Evolutionary conservation across 345 rosid genomes (phyloP).

Genomic region (Pistacia integerrima): DNA sequence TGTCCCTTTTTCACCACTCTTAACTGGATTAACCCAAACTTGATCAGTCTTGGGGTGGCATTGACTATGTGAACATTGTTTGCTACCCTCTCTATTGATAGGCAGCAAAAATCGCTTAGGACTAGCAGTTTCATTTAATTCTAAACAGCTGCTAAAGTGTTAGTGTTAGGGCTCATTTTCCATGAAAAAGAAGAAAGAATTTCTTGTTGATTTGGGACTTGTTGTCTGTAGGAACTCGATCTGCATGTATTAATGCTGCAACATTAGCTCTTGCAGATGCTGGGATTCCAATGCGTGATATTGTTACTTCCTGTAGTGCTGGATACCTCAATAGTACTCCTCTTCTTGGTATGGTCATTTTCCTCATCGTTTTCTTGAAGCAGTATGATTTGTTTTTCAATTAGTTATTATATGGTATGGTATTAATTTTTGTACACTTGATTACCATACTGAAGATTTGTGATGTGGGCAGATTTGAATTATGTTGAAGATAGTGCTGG

Average conservation of each 20-base stretch:
- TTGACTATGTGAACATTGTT: background rate
- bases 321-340: constrained; percentile 90
- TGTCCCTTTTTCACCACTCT: background rate
- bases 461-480: constrained; percentile 60
- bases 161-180: background rate
- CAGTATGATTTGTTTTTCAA: background rate
- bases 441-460: background rate
- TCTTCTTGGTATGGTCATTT: constrained; percentile 59
- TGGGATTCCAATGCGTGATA: constrained; percentile 96
- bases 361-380: background rate
- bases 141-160: background rate
- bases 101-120: background rate
- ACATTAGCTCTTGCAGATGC: constrained; percentile 97
- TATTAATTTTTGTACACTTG: background rate
- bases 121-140: background rate
- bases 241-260: constrained; percentile 98
- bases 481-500: constrained; percentile 96
- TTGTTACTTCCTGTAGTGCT: constrained; percentile 92
- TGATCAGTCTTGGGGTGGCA: background rate
- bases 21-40: background rate
- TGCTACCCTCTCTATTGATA: background rate
- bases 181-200: background rate
- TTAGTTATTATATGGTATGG: background rate
- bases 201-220: background rate
- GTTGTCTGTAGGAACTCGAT: constrained; percentile 67